Conservation (phyloP, 345 rosid genomes). For the Citrus reticulata region DNA sequence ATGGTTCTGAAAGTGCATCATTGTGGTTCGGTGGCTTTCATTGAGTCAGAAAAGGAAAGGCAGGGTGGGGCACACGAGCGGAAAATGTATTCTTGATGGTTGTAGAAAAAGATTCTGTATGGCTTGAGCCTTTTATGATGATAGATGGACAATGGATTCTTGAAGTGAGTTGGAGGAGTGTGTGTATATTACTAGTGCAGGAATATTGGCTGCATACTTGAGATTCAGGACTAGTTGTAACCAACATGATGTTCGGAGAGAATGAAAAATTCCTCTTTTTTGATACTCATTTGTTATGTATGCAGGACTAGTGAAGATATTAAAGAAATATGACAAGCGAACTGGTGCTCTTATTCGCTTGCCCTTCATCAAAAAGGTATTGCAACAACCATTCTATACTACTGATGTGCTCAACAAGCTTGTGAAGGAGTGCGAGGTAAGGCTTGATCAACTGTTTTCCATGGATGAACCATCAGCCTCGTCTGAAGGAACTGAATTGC, state of each 20-base stretch:
- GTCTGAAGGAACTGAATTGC: constrained; percentile 4
- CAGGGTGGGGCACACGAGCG: not conserved
- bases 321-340: constrained; percentile 84
- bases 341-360: constrained; percentile 66
- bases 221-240: not conserved
- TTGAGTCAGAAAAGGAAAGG: not conserved
- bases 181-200: too few relatives aligned
- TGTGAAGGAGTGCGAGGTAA: constrained; percentile 69
- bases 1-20: not conserved
- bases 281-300: not conserved
- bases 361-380: constrained; percentile 70
- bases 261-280: not conserved
- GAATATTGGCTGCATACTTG: not conserved
- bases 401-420: constrained; percentile 69
- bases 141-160: too few relatives aligned
- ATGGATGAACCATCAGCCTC: constrained; percentile 10
- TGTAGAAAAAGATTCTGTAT: too few relatives aligned
- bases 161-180: too few relatives aligned
- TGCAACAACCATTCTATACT: constrained; percentile 75
- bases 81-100: not conserved
- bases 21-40: not conserved
- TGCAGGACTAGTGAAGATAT: constrained; percentile 74
- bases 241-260: not conserved
- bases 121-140: not conserved
- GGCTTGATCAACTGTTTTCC: constrained; percentile 51